Evolutionary conservation across 2,329 filamentous ascomycete species (phyloP), one percentile per base, ranked within the genome.

Genomic region (Colletotrichum chrysophilum): DNA sequence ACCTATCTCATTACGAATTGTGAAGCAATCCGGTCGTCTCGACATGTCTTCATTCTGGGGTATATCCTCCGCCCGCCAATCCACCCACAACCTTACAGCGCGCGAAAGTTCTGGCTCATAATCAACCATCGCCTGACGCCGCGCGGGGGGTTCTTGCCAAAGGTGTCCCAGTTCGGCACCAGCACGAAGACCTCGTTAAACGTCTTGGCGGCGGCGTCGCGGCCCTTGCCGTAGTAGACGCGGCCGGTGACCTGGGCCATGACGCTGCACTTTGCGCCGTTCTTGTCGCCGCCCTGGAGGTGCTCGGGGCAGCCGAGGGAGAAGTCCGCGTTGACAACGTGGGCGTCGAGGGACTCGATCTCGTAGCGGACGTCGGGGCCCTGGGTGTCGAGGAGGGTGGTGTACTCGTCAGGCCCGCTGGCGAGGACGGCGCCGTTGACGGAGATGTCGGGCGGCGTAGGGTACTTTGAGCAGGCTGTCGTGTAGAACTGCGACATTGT

Each of bases 141-240:
- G 75, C 89, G 88, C 4, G 88, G 83, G 43, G 90, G 88, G 77
- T 91, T 91, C 71, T 86, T 85, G 6, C 85, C 87, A 78, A 89
- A 86, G 1, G 88, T 85, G 78, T 93, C 90, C 90, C 92, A 90
- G 84, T 95, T 95, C 9, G 96, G 95, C 48, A 96, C 94, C 70
- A 98, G 87, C 28, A 97, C 90, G 82, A 98, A 93, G 1, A 90
- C 93, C 83, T 98, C 96, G 80, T 92, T 94, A 83, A 98, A 98
- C 43, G 91, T 92, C 78, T 92, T 91, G 83, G 91, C 89, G 16
- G 90, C 90, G 16, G 91, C 90, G 34, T 93, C 91, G 78, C 89
- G 89, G 74, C 88, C 89, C 75, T 91, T 90, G 65, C 93, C 93
- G 80, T 94, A 93, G 78, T 92, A 90, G 48, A 97, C 92, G 77